Evolutionary conservation across 2,329 filamentous ascomycete species (phyloP).

Genomic region (Cladosporium sp.): DNA sequence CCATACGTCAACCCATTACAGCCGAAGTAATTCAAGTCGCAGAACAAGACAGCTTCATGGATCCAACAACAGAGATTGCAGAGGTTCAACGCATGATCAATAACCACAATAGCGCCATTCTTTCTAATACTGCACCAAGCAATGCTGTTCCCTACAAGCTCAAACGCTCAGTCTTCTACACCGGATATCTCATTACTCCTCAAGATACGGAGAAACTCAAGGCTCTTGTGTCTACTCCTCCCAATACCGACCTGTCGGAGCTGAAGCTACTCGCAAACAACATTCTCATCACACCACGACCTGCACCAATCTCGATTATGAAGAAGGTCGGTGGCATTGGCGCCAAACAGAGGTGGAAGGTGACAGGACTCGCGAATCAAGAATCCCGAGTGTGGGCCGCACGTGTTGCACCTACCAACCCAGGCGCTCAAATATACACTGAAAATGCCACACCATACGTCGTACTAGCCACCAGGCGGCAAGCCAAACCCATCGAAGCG

Average conservation of each 20-base stretch:
- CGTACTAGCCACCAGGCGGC: conserved; percentile 74
- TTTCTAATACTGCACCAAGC: conserved; percentile 41
- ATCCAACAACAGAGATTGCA: conserved; percentile 73
- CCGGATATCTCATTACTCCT: conserved; percentile 77
- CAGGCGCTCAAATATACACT: conserved; percentile 66
- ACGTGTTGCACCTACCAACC: conserved; percentile 67
- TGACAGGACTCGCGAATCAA: conserved; percentile 68
- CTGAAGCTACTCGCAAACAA: conserved; percentile 81
- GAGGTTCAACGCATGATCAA: conserved; percentile 89
- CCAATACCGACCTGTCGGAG: conserved; percentile 59
- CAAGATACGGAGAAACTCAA: conserved; percentile 69
- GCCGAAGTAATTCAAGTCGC: conserved; percentile 84
- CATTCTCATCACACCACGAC: conserved; percentile 81
- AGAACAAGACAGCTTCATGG: conserved; percentile 68
- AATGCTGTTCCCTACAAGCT: conserved; percentile 59
- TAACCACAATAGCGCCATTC: conserved; percentile 67
- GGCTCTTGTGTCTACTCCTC: conserved; percentile 63
- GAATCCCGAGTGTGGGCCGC: conserved; percentile 88
- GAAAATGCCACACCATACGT: conserved; percentile 76
- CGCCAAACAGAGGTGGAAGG: conserved; percentile 76
- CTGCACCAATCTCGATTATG: conserved; percentile 67
- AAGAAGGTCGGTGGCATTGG: conserved; percentile 85
- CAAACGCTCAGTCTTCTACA: conserved; percentile 85
- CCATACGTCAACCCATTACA: conserved; percentile 60
- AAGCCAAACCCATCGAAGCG: conserved; percentile 73